Conservation (phyloP, 1,139 yeast genomes). For the Protomyces lactucae-debilis region DNA sequence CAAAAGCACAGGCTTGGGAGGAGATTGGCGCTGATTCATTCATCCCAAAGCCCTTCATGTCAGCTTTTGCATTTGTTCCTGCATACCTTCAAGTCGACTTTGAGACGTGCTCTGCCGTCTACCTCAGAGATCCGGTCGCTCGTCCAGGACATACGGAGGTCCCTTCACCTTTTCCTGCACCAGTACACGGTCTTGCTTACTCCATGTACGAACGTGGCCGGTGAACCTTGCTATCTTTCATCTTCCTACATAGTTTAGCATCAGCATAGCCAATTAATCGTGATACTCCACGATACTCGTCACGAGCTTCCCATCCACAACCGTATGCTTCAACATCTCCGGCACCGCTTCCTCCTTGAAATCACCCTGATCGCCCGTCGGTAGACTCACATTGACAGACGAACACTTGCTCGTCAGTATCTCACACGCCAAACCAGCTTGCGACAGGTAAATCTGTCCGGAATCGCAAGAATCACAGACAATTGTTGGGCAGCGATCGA, state of each 20-base stretch:
- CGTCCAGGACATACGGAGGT: constrained; percentile 97
- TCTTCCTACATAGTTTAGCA: background rate
- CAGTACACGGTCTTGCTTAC: constrained; percentile 88
- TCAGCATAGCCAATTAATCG: background rate
- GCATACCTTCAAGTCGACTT: constrained; percentile 86
- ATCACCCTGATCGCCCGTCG: constrained; percentile 58
- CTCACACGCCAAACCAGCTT: constrained; percentile 64
- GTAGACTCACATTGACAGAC: constrained; percentile 75
- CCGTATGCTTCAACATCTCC: constrained; percentile 73
- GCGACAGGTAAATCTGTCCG: constrained; percentile 72
- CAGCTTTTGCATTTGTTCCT: constrained; percentile 88
- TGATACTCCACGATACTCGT: constrained; percentile 56
- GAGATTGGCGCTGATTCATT: constrained; percentile 47
- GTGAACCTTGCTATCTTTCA: background rate
- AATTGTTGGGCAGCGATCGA: constrained; percentile 74
- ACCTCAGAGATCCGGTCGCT: constrained; percentile 93
- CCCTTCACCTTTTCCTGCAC: constrained; percentile 78
- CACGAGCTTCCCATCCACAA: constrained; percentile 47
- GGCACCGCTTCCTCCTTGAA: constrained; percentile 76
- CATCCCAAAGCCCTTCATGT: constrained; percentile 90
- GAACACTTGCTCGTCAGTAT: constrained; percentile 80
- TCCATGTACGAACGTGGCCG: constrained; percentile 77
- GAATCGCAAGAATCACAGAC: constrained; percentile 84
- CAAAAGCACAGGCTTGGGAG: constrained; percentile 12
- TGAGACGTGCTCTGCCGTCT: constrained; percentile 89